A percentile compares a stretch with the other conserved stretches of the same genome.
Evolutionary conservation across 177 flowering plant species (phyloP).

Genomic region (Telopea speciosissima): DNA sequence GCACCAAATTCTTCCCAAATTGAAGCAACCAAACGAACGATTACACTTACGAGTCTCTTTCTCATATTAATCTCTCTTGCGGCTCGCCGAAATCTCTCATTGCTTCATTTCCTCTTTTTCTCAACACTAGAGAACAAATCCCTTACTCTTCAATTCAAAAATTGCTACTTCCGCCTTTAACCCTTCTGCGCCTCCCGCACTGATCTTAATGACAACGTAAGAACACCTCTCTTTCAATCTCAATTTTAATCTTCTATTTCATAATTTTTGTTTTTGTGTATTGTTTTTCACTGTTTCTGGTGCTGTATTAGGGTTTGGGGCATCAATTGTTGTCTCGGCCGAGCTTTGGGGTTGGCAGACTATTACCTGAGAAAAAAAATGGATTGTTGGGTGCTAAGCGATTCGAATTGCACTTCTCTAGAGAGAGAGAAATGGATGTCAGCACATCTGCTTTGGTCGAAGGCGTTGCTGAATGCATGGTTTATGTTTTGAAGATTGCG

Average conservation of each 20-base stretch:
- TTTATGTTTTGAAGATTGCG: constrained; percentile 9
- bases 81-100: no score
- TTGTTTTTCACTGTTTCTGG: not conserved
- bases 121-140: not conserved
- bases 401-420: constrained; percentile 36
- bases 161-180: constrained; percentile 22
- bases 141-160: not conserved
- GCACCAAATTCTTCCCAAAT: no score
- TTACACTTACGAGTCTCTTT: no score
- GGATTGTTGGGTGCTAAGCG: constrained; percentile 13
- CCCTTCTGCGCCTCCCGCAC: constrained; percentile 9
- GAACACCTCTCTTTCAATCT: not conserved
- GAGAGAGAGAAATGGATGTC: constrained; percentile 45
- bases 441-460: constrained; percentile 37
- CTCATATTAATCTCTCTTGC: no score
- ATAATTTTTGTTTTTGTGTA: not conserved
- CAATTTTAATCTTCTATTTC: not conserved
- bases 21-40: no score
- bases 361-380: constrained; percentile 4
- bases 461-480: constrained; percentile 36
- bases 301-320: constrained; percentile 27
- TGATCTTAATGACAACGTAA: constrained; percentile 16
- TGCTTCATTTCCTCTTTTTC: not conserved
- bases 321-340: constrained; percentile 7
- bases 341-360: constrained; percentile 17